These are phyloP conservation scores for Acrocalymma vagum DNA, from an alignment of 2,329 filamentous ascomycete genomes.

Conservation along the genomic window DNA sequence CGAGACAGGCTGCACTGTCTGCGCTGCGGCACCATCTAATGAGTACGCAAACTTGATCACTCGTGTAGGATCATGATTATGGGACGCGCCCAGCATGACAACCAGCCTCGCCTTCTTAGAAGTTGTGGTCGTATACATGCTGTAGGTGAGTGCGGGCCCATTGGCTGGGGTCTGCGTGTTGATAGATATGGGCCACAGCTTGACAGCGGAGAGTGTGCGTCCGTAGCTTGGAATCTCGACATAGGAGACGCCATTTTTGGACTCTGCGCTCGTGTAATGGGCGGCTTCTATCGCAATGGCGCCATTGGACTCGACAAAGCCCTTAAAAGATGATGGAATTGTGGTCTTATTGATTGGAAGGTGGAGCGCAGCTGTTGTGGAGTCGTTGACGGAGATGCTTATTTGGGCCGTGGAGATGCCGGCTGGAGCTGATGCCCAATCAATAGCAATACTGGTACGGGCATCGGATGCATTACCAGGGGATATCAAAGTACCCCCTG, in stretches of 20 bases:
- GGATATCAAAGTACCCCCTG: slow-evolving; percentile 9
- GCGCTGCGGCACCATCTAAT: slow-evolving; percentile 43
- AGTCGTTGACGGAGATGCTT: slow-evolving; percentile 13
- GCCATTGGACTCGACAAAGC: slow-evolving; percentile 21
- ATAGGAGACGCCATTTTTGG: slow-evolving; percentile 1
- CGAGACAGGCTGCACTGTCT: slow-evolving; percentile 45
- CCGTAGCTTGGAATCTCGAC: slow-evolving; percentile 12
- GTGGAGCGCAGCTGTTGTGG: slow-evolving; percentile 8
- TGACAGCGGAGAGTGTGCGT: slow-evolving; percentile 13
- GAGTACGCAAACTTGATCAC: slow-evolving; percentile 56
- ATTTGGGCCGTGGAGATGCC: slow-evolving; percentile 10
- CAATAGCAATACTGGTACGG: slow-evolving; percentile 14
- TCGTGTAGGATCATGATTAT: slow-evolving; percentile 56
- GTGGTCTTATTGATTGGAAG: slow-evolving; percentile 14
- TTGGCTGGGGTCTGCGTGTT: slow-evolving; percentile 3
- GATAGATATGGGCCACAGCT: slow-evolving; percentile 4
- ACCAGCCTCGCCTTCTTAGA: slow-evolving; percentile 24
- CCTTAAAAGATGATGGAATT: slow-evolving; percentile 16
- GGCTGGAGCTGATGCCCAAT: slow-evolving; percentile 12
- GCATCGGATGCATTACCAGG: slow-evolving; percentile 13
- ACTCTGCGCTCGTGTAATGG: slow-evolving; percentile 8
- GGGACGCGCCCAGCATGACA: slow-evolving; percentile 42
- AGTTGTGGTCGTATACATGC: slow-evolving; percentile 8
- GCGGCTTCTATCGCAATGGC: slow-evolving; percentile 10
- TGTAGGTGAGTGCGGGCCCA: slow-evolving; percentile 9